Base-by-base conservation (phyloP, 139 green algal species). In the Chlorella sp. region DNA sequence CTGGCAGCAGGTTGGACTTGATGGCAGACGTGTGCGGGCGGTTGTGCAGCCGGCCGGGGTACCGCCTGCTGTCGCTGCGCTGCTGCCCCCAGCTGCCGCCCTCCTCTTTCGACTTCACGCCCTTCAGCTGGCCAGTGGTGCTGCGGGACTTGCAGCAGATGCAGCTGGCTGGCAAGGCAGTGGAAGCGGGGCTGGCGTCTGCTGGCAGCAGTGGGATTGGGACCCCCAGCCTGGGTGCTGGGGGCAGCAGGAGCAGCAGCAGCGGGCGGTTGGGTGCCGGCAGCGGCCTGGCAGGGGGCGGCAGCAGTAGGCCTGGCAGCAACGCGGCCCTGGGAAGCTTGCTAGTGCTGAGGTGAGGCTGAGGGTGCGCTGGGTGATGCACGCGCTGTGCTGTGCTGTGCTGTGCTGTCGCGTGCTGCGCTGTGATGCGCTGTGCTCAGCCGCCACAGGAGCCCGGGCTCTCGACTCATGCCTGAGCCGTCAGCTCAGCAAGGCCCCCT, bases 71-170 rank as follows among this genome's bases (percentile, higher is more conserved):
- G 7, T 91, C 90, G 24, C 89, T 96, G 81, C 83, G 91, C 0
- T 81, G 91, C 5, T 60, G 95, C 30, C 94, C 95, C 4, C 92
- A 96, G 93, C 78, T 95, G 78, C 89, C 91, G 7, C 34, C 90
- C 0, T 71, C 32, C 9, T 88, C 88, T 12, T 39, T 95, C 11
- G 93, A 97, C 71, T 98, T 97, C 91, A 97, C 95, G 37, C 95
- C 93, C 34, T 97, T 97, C 85, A 94, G 86, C 11, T 98, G 96
- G 96, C 76, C 87, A 0, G 76, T 91, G 22, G 92, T 96, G 34
- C 87, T 95, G 4, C 94, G 93, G 86, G 92, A 95, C 2, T 90
- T 97, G 57, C 89, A 90, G 40, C 94, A 96, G 85, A 97, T 97
- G 95, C 86, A 93, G 1, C 26, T 68, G 37, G 39, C 91, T 93